Conservation (phyloP, 2,329 filamentous ascomycete genomes). For the Neophaeococcomyces mojaviensis region DNA sequence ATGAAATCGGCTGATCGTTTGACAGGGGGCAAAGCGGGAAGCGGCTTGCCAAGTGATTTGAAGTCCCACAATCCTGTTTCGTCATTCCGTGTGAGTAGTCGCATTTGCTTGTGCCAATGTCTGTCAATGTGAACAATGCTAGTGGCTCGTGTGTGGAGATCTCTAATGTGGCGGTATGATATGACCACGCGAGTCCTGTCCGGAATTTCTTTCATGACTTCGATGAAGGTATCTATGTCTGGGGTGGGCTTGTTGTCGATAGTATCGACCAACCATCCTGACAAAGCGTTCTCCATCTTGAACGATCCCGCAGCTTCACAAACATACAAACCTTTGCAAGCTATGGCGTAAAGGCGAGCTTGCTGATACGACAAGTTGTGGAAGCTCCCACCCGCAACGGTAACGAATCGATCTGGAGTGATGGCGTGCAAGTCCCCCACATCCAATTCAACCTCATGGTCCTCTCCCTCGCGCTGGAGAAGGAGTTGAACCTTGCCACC, state of each 20-base stretch:
- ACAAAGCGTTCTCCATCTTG: slow-evolving; percentile 82
- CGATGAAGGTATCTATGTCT: slow-evolving; percentile 78
- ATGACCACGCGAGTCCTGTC: slow-evolving; percentile 77
- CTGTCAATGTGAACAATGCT: slow-evolving; percentile 87
- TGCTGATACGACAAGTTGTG: slow-evolving; percentile 97
- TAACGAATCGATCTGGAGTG: slow-evolving; percentile 91
- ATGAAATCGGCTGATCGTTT: slow-evolving; percentile 83
- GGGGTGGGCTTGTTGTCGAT: slow-evolving; percentile 88
- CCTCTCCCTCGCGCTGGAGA: slow-evolving; percentile 80
- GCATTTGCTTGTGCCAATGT: slow-evolving; percentile 95
- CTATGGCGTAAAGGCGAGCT: slow-evolving; percentile 88
- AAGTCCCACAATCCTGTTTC: slow-evolving; percentile 91
- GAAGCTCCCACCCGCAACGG: slow-evolving; percentile 88
- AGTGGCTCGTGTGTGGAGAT: slow-evolving; percentile 89
- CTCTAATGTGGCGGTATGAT: slow-evolving; percentile 89
- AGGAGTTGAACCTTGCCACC: slow-evolving; percentile 69
- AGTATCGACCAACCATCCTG: slow-evolving; percentile 87
- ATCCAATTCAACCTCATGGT: slow-evolving; percentile 73
- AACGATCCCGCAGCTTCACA: slow-evolving; percentile 94
- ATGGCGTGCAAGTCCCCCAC: slow-evolving; percentile 90
- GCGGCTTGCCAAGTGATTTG: slow-evolving; percentile 68
- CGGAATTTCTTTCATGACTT: slow-evolving; percentile 82
- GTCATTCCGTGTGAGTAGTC: slow-evolving; percentile 84
- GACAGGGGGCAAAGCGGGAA: slow-evolving; percentile 65
- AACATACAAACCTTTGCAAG: slow-evolving; percentile 85